A percentile compares a stretch with the other conserved stretches of the same genome.
These are phyloP conservation scores for Eucalyptus regnans DNA, from an alignment of 345 rosid species.

Conservation along the genomic window DNA sequence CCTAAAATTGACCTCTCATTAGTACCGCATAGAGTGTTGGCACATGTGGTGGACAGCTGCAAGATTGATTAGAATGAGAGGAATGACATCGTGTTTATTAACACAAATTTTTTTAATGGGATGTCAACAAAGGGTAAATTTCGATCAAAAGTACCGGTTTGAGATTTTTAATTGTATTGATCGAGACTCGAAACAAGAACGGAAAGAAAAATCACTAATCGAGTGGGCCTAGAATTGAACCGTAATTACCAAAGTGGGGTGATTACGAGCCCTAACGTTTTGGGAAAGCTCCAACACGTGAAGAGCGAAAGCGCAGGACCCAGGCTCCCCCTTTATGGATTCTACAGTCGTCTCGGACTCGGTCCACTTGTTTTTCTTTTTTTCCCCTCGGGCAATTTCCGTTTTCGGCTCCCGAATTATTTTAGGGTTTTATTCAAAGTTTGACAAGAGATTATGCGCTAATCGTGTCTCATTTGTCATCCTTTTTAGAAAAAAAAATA, in stretches of 20 bases:
- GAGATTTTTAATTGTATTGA: background rate
- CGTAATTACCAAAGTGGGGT: background rate
- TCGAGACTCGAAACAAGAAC: background rate
- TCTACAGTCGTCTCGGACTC: background rate
- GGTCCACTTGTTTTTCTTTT: background rate
- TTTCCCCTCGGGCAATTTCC: background rate
- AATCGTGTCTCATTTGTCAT: background rate
- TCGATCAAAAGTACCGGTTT: background rate
- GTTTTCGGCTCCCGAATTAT: background rate
- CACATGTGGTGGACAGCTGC: background rate
- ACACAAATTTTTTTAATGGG: accelerated
- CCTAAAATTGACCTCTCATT: background rate
- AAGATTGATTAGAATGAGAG: background rate
- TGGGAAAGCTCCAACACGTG: background rate
- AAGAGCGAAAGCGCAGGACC: background rate
- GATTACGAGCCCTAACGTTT: background rate
- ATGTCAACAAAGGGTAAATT: background rate
- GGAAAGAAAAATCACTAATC: background rate
- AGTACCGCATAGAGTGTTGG: background rate
- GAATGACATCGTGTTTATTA: background rate
- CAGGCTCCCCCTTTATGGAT: background rate
- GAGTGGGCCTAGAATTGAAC: background rate
- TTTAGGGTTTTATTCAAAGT: background rate
- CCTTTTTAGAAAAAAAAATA: background rate
- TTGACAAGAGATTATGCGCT: background rate